These are phyloP conservation scores for Hemisphaericaspora xylanilytica DNA, from an alignment of 1,139 yeast genomes.

Conservation along the genomic window DNA sequence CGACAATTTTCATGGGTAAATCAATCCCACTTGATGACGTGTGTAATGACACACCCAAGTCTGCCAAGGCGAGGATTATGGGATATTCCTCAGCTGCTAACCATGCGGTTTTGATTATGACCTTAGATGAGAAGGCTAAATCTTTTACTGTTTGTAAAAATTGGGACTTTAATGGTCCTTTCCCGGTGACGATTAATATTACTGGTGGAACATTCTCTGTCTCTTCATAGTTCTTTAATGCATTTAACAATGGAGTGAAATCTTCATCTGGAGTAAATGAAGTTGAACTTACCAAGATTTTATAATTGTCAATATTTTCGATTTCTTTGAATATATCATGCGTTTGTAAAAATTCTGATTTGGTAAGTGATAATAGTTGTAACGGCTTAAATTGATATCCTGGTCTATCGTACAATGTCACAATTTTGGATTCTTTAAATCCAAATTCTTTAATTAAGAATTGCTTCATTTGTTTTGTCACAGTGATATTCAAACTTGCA, in stretches of 20 bases:
- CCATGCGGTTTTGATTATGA: constrained; percentile 71
- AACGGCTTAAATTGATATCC: constrained; percentile 64
- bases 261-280: constrained; percentile 98
- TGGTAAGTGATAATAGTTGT: constrained; percentile 1
- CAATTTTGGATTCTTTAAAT: constrained; percentile 31
- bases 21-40: constrained; percentile 91
- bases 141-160: constrained; percentile 47
- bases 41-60: constrained; percentile 86
- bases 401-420: constrained; percentile 72
- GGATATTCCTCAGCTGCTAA: constrained; percentile 80
- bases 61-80: constrained; percentile 68
- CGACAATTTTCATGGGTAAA: constrained; percentile 95
- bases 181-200: constrained; percentile 81
- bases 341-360: constrained; percentile 10
- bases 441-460: constrained; percentile 58
- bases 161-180: constrained; percentile 72
- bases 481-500: constrained; percentile 69
- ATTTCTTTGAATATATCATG: constrained; percentile 37
- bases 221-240: constrained; percentile 59
- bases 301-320: constrained; percentile 39
- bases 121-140: constrained; percentile 43
- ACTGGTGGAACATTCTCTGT: constrained; percentile 44
- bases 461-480: constrained; percentile 69
- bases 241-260: constrained; percentile 63
- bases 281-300: constrained; percentile 77